A percentile compares a stretch with the other conserved stretches of the same genome.
These are phyloP conservation scores for Plenodomus lindquistii DNA, from an alignment of 2,329 filamentous ascomycete genomes.

Conservation along the genomic window DNA sequence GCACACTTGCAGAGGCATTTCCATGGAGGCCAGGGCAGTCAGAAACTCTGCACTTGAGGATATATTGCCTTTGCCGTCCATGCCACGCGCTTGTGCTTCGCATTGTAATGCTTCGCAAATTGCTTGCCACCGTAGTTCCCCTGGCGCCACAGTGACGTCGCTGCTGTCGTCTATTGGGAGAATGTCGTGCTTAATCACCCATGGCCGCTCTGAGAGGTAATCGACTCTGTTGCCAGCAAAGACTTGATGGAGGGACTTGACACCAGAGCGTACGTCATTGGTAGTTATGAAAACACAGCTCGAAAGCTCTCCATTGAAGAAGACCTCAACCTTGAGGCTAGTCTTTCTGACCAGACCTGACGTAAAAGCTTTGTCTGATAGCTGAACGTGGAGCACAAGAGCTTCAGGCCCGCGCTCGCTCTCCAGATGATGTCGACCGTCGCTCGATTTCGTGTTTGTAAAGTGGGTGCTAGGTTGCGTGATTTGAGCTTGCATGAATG, in stretches of 20 bases:
- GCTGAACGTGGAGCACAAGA: slow-evolving; percentile 35
- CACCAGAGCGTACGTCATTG: slow-evolving; percentile 21
- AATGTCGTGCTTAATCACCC: slow-evolving; percentile 37
- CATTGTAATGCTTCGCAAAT: slow-evolving; percentile 33
- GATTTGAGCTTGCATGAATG: slow-evolving; percentile 39
- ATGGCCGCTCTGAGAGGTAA: slow-evolving; percentile 49
- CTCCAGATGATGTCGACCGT: neutral
- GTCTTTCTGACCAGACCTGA: slow-evolving; percentile 25
- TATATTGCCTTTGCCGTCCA: slow-evolving; percentile 33
- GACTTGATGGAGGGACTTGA: slow-evolving; percentile 24
- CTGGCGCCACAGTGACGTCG: slow-evolving; percentile 3
- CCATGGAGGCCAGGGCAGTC: slow-evolving; percentile 40
- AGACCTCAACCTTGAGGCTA: slow-evolving; percentile 53
- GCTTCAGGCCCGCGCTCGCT: slow-evolving; percentile 14
- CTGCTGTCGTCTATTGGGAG: slow-evolving; percentile 25
- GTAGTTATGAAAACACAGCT: slow-evolving; percentile 33
- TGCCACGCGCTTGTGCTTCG: slow-evolving; percentile 43
- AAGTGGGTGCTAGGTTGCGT: slow-evolving; percentile 1
- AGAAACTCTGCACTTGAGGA: slow-evolving; percentile 47
- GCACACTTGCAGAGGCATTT: slow-evolving; percentile 41
- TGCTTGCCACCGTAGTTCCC: slow-evolving; percentile 40
- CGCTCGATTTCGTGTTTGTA: no score
- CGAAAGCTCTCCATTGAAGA: slow-evolving; percentile 51
- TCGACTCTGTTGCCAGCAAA: slow-evolving; percentile 48
- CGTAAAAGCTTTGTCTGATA: slow-evolving; percentile 37